These are phyloP conservation scores for Geosmithia flava DNA, from an alignment of 2,329 filamentous ascomycete species.

Conservation along the genomic window DNA sequence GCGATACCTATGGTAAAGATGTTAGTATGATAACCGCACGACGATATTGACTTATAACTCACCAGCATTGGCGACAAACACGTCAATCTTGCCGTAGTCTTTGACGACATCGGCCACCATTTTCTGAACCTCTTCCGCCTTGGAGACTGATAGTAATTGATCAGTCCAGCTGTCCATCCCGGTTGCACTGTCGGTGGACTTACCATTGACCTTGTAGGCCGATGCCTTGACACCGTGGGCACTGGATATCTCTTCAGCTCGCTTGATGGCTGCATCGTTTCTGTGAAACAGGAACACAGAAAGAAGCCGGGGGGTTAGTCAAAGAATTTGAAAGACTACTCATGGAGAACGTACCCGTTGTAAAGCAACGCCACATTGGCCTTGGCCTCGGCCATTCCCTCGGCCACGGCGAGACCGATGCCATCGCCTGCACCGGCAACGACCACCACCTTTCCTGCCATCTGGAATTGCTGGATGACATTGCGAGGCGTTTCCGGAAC, in stretches of 20 bases:
- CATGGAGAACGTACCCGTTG: constrained; percentile 7
- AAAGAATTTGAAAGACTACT: not conserved
- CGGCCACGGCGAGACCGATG: constrained; percentile 28
- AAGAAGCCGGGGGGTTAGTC: not conserved
- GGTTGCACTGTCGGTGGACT: constrained; percentile 6
- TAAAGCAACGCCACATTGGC: constrained; percentile 24
- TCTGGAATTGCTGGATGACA: constrained; percentile 28
- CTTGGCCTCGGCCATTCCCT: constrained; percentile 31
- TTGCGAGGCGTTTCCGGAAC: constrained; percentile 25
- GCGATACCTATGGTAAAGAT: constrained; percentile 22
- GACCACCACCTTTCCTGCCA: constrained; percentile 27
- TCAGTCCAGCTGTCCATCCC: too few relatives aligned
- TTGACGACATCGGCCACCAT: constrained; percentile 18
- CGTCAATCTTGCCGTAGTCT: constrained; percentile 29
- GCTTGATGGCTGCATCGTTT: constrained; percentile 21
- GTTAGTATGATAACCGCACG: not conserved
- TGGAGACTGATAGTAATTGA: constrained; percentile 17
- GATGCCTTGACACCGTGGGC: constrained; percentile 20
- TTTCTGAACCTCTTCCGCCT: constrained; percentile 19
- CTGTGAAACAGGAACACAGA: not conserved
- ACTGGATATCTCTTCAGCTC: constrained; percentile 17
- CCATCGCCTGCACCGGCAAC: constrained; percentile 32
- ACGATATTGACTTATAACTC: not conserved
- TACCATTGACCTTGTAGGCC: constrained; percentile 30
- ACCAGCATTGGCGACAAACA: constrained; percentile 30